A percentile compares a stretch with the other conserved stretches of the same genome.
These are phyloP conservation scores for Aspergillus conjunctus DNA, from an alignment of 495 filamentous ascomycete species.

Conservation along the genomic window DNA sequence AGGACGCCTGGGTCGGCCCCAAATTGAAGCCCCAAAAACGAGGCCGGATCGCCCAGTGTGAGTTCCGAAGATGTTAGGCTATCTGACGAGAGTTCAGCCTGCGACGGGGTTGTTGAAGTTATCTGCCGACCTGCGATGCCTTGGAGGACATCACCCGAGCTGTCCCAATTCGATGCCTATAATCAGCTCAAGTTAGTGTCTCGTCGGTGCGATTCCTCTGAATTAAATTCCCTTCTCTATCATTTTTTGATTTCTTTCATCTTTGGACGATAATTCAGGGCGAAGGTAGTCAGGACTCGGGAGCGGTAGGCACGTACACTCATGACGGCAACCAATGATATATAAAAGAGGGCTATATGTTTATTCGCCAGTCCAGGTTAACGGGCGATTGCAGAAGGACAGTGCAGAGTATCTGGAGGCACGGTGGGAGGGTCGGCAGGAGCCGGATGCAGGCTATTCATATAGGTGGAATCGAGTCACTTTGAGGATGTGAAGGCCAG, in stretches of 20 bases:
- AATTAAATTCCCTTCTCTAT: background rate
- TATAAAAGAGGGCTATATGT: constrained; percentile 1
- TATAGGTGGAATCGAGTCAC: constrained; percentile 10
- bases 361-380: constrained; percentile 11
- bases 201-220: background rate
- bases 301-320: constrained; percentile 16
- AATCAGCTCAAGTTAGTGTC: constrained; percentile 4
- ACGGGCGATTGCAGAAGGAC: constrained; percentile 1
- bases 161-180: constrained; percentile 29
- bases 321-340: constrained; percentile 9
- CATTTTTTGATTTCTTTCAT: no score
- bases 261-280: background rate
- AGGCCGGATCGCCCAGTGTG: constrained; percentile 29
- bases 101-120: constrained; percentile 22
- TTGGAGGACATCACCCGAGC: constrained; percentile 40
- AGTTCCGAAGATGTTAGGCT: constrained; percentile 25
- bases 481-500: background rate
- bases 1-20: constrained; percentile 26
- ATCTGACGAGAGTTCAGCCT: constrained; percentile 21
- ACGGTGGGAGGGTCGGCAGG: constrained; percentile 2
- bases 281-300: constrained; percentile 3
- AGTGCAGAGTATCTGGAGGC: background rate
- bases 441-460: constrained; percentile 13
- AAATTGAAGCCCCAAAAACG: constrained; percentile 38
- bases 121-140: constrained; percentile 36